Base-by-base conservation (phyloP, 257 asterid species). In the Nicotiana knightiana region DNA sequence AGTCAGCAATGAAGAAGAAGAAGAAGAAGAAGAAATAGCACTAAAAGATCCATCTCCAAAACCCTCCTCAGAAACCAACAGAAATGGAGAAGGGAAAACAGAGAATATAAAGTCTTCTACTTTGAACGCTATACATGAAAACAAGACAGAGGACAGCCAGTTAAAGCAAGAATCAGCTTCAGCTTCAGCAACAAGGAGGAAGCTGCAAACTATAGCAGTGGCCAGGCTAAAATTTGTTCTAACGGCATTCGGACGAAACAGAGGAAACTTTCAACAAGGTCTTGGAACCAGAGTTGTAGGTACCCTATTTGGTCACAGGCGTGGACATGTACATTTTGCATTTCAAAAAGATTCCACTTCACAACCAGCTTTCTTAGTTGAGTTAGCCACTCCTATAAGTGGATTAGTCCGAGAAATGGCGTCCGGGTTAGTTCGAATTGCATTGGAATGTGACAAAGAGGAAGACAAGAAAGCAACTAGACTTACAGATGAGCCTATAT, bases 331-430 rank as follows among this genome's bases (percentile, higher is more conserved):
- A 28, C 90, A 89, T 83, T 85, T 90, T 48, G 90, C 89, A n/a
- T 82, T 90, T 86, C 94, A 90, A 80, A 86, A 85, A 77, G 89
- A 90, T 37, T 68, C 91, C 75, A 82, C 62, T 5, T 86, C 87
- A 1, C 81, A 82, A 13, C 94, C 94, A 6, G 88, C 84, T 4
- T 81, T 90, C 54, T 55, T 90, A 82, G 82, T 89, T 28, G 92
- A 90, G 79, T 84, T 90, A 11, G 90, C 94, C 3, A 88, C 90
- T 3, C 94, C 92, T 3, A 89, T 89, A 30, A 85, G 88, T 10
- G 88, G 91, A 18, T 82, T 90, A 81, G 94, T 89, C 26, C 82
- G 83, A 7, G 94, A 91, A 84, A 91, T 91, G 91, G 90, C 90
- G 0, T 84, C 90, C 0, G 91, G 92, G 1, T 58, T 88, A 24